Conservation (phyloP, 1,284 basidiomycete species). For the Heterobasidion occidentale region DNA sequence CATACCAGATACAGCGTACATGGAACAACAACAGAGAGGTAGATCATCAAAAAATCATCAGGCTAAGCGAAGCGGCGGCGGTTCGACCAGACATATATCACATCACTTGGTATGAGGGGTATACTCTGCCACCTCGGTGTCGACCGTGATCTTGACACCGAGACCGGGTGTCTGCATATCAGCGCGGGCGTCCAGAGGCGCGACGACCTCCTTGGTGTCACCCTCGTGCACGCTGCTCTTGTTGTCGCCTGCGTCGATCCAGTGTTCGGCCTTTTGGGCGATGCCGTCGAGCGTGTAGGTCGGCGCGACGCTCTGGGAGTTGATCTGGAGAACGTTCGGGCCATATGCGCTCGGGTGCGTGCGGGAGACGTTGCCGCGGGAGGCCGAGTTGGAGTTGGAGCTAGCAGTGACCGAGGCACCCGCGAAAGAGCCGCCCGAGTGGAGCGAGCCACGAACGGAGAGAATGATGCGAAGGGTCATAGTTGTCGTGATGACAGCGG, state of each 20-base stretch:
- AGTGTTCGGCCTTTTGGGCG: conserved; percentile 6
- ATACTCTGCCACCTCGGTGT: conserved; percentile 33
- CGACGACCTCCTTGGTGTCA: conserved; percentile 8
- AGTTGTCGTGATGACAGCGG: conserved; percentile 73
- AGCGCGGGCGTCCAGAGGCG: conserved; percentile 4
- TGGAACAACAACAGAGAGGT: neutral
- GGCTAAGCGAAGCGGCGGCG: too few relatives aligned
- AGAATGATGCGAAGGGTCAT: conserved; percentile 82
- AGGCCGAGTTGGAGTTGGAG: conserved; percentile 14
- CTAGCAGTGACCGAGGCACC: conserved; percentile 25
- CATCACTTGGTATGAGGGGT: neutral
- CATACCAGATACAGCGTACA: too few relatives aligned
- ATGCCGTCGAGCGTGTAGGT: conserved; percentile 14
- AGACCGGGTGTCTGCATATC: conserved; percentile 12
- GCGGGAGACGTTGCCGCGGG: conserved; percentile 15
- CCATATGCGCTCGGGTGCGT: conserved; percentile 1
- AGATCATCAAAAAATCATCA: neutral
- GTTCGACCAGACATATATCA: too few relatives aligned
- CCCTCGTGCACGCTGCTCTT: conserved; percentile 11
- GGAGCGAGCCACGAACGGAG: conserved; percentile 63
- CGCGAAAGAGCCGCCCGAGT: conserved; percentile 59
- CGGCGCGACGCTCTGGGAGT: conserved; percentile 7
- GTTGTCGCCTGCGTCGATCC: conserved; percentile 18
- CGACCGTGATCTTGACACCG: conserved; percentile 48
- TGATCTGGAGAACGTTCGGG: conserved; percentile 10